Evolutionary conservation across 148 eudicot species (phyloP).

Genomic region (Chenopodium album): DNA sequence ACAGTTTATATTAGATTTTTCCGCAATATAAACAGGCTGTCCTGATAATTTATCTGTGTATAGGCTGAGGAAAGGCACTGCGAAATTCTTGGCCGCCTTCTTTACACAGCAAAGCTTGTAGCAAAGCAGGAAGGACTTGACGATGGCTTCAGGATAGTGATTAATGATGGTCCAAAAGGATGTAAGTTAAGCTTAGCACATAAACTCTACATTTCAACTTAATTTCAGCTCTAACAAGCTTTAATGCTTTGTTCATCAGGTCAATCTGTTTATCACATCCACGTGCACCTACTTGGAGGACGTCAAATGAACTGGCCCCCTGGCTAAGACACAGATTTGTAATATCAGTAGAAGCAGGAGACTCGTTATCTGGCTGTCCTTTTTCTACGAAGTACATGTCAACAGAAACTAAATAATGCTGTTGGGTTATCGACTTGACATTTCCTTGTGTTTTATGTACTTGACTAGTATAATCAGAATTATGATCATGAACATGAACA

Average conservation of each 20-base stretch:
- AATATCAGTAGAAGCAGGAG: not conserved
- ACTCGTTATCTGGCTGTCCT: not conserved
- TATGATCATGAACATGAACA: not conserved
- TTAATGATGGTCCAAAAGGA: constrained; percentile 86
- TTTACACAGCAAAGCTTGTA: constrained; percentile 76
- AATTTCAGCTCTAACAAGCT: constrained; percentile 1
- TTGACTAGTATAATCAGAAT: not conserved
- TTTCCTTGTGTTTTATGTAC: not conserved
- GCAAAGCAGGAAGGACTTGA: constrained; percentile 94
- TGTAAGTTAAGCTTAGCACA: constrained; percentile 39
- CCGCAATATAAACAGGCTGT: not conserved
- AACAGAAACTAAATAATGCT: not conserved
- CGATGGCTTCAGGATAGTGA: constrained; percentile 79
- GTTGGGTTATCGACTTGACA: not conserved
- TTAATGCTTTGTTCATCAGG: constrained; percentile 39
- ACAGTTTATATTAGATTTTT: not conserved
- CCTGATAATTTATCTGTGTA: not conserved
- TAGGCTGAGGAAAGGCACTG: constrained; percentile 87
- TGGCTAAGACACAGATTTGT: constrained; percentile 44
- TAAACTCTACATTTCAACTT: not conserved
- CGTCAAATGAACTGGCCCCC: constrained; percentile 99
- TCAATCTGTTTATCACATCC: constrained; percentile 91
- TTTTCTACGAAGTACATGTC: not conserved
- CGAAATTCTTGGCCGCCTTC: constrained; percentile 75
- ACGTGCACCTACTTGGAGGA: constrained; percentile 88